These are phyloP conservation scores for Ophiostoma novo-ulmi DNA, from an alignment of 2,329 filamentous ascomycete genomes.

Conservation along the genomic window DNA sequence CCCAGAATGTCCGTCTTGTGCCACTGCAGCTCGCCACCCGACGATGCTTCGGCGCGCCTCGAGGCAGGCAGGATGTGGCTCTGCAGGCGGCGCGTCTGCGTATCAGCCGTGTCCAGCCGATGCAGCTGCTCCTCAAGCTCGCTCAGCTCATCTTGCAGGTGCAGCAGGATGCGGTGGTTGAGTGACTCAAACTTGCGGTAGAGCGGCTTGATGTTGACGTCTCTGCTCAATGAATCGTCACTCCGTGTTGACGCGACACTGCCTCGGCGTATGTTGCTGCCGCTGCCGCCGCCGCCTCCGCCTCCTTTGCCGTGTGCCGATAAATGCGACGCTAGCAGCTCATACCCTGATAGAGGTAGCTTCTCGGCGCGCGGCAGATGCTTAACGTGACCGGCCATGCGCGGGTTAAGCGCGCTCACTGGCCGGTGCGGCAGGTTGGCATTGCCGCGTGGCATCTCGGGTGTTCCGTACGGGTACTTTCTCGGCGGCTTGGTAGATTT, in stretches of 20 bases:
- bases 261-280: slow-evolving; percentile 27
- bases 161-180: slow-evolving; percentile 75
- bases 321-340: slow-evolving; percentile 55
- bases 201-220: slow-evolving; percentile 47
- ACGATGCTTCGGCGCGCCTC: slow-evolving; percentile 50
- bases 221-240: not conserved
- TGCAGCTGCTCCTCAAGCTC: slow-evolving; percentile 76
- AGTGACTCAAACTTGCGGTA: slow-evolving; percentile 79
- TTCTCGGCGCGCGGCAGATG: slow-evolving; percentile 40
- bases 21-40: slow-evolving; percentile 54
- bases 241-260: slow-evolving; percentile 31
- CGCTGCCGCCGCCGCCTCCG: not conserved
- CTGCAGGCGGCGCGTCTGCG: slow-evolving; percentile 41
- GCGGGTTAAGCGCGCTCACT: slow-evolving; percentile 37
- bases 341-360: slow-evolving; percentile 53
- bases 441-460: slow-evolving; percentile 41
- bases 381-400: slow-evolving; percentile 35
- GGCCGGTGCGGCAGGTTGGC: slow-evolving; percentile 37
- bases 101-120: slow-evolving; percentile 58
- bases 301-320: slow-evolving; percentile 31
- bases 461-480: slow-evolving; percentile 37
- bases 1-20: slow-evolving; percentile 57
- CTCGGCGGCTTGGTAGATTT: slow-evolving; percentile 17
- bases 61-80: slow-evolving; percentile 53
- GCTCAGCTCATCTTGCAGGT: slow-evolving; percentile 78